Evolutionary conservation across 345 rosid species (phyloP).

Genomic region (Gossypium australe): DNA sequence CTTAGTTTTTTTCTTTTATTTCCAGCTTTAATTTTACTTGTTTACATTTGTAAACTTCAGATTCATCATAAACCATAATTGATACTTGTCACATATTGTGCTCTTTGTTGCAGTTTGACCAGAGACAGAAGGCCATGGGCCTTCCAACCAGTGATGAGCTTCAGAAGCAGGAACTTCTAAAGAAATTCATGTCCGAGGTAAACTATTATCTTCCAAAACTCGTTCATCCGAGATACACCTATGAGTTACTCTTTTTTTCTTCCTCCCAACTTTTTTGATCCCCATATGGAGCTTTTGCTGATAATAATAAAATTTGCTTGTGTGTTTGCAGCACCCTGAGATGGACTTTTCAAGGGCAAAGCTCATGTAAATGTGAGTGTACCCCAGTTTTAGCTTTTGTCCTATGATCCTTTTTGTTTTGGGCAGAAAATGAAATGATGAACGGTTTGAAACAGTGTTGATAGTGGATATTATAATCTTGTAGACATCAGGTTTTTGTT

Average conservation of each 20-base stretch:
- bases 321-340: slow-evolving; percentile 77
- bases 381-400: not conserved
- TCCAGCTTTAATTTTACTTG: not conserved
- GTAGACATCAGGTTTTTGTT: not conserved
- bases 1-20: not conserved
- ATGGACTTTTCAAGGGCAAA: slow-evolving; percentile 93
- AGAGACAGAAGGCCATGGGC: slow-evolving; percentile 90
- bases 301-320: not conserved
- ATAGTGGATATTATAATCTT: not conserved
- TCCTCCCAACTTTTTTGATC: not conserved
- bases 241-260: too few relatives aligned
- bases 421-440: not conserved
- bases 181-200: slow-evolving; percentile 89
- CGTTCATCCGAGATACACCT: not conserved
- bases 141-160: slow-evolving; percentile 85
- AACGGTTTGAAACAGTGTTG: not conserved
- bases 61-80: not conserved
- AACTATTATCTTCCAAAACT: not conserved
- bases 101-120: slow-evolving; percentile 58
- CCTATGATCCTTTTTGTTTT: not conserved
- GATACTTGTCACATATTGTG: not conserved
- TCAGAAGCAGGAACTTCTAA: slow-evolving; percentile 74
- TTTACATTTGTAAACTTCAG: not conserved
- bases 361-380: slow-evolving; percentile 34
- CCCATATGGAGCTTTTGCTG: not conserved